These are phyloP conservation scores for Sphagnum magellanicum DNA, from an alignment of 228 moss, liverwort and hornwort genomes.

Conservation along the genomic window DNA sequence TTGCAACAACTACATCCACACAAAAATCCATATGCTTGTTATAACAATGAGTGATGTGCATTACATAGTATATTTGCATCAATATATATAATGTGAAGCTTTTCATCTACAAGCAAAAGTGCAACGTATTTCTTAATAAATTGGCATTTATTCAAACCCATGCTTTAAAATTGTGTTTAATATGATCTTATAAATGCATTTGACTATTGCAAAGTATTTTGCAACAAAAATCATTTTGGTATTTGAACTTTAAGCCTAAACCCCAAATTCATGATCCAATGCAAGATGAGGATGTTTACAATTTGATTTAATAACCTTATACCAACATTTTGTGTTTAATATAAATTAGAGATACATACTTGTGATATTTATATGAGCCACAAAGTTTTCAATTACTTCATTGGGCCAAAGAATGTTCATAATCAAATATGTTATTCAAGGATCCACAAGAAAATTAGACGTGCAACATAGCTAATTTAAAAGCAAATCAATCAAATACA, in stretches of 20 bases:
- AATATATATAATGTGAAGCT: slow-evolving; percentile 58
- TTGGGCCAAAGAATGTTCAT: slow-evolving; percentile 52
- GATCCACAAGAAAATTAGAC: background rate
- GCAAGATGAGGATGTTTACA: too few relatives aligned
- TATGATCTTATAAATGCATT: too few relatives aligned
- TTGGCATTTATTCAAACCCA: too few relatives aligned
- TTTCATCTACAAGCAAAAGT: slow-evolving; percentile 32
- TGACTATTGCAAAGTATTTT: too few relatives aligned
- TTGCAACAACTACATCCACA: slow-evolving; percentile 60
- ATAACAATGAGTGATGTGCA: slow-evolving; percentile 38
- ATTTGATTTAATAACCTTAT: too few relatives aligned
- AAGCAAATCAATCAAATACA: too few relatives aligned
- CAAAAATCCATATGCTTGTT: slow-evolving; percentile 51
- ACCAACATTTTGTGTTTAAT: too few relatives aligned
- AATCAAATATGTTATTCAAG: slow-evolving; percentile 47
- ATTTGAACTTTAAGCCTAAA: too few relatives aligned
- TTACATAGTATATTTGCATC: slow-evolving; percentile 59
- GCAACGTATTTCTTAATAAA: too few relatives aligned
- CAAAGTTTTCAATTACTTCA: slow-evolving; percentile 39
- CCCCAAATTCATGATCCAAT: too few relatives aligned
- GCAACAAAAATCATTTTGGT: too few relatives aligned
- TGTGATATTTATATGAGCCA: slow-evolving; percentile 50
- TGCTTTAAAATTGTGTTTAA: too few relatives aligned
- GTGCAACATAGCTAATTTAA: background rate
- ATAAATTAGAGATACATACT: slow-evolving; percentile 8